Evolutionary conservation across 1,284 basidiomycete species (phyloP).

Genomic region (Cystobasidiaceae sp.): DNA sequence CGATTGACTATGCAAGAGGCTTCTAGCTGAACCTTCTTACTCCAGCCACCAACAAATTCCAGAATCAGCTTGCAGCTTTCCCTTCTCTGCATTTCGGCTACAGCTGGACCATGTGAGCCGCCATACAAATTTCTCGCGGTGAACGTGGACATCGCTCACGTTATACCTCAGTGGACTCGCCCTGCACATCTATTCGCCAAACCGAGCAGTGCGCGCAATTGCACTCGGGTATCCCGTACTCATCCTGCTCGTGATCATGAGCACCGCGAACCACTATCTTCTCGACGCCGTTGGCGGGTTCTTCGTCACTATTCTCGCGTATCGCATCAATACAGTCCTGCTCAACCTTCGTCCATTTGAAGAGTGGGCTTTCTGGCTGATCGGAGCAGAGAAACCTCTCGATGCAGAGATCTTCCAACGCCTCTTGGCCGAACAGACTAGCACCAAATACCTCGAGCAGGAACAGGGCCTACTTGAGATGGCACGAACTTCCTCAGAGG

Average conservation of each 20-base stretch:
- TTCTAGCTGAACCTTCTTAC: conserved; percentile 39
- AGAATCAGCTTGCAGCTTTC: conserved; percentile 46
- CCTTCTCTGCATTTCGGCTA: conserved; percentile 44
- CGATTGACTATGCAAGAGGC: too few species aligned
- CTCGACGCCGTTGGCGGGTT: conserved; percentile 47
- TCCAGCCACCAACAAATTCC: conserved; percentile 44
- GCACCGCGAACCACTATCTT: conserved; percentile 48
- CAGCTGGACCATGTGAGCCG: conserved; percentile 44
- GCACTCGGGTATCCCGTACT: conserved; percentile 43
- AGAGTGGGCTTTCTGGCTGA: conserved; percentile 45
- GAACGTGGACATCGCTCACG: too few species aligned
- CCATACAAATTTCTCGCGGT: too few species aligned
- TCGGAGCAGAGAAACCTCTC: conserved; percentile 12
- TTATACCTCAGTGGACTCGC: conserved; percentile 41
- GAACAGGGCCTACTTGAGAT: conserved; percentile 3
- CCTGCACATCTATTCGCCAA: conserved; percentile 44
- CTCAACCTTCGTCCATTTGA: conserved; percentile 46
- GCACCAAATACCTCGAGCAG: conserved; percentile 5
- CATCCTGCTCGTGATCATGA: conserved; percentile 48
- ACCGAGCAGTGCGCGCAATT: conserved; percentile 9
- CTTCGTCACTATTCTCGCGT: conserved; percentile 45
- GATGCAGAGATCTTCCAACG: conserved; percentile 6
- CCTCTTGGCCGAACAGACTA: background rate
- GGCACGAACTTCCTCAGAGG: background rate
- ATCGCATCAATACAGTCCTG: conserved; percentile 43